phyloP scores from a whole-genome alignment of 2,329 filamentous ascomycete species.

The Aspergillus glaucus region DNA sequence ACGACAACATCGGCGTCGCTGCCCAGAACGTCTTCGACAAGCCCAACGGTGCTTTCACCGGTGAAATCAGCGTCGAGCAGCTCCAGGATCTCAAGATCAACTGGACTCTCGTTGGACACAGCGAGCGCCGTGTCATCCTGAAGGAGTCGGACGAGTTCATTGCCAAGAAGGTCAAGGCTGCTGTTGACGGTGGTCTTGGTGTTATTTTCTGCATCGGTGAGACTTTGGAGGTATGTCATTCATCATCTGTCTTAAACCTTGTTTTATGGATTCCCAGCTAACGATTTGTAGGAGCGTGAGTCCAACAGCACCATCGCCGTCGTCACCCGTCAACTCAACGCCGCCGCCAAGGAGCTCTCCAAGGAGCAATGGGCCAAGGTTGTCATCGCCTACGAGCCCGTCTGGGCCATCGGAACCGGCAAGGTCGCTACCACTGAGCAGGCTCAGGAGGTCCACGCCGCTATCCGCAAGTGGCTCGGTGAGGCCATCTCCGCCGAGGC shows the following conservation, averaged over 20 bases:
- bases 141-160: conserved; percentile 80
- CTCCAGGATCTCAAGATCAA: conserved; percentile 81
- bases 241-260: conserved; percentile 13
- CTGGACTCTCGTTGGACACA: conserved; percentile 92
- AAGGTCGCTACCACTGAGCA: conserved; percentile 85
- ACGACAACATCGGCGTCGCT: conserved; percentile 72
- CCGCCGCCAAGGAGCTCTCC: conserved; percentile 60
- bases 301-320: conserved; percentile 70
- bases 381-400: conserved; percentile 96
- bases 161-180: conserved; percentile 89
- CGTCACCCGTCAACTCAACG: conserved; percentile 70
- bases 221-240: conserved; percentile 61
- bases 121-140: conserved; percentile 85
- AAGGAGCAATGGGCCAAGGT: conserved; percentile 86
- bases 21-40: conserved; percentile 98
- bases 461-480: conserved; percentile 79
- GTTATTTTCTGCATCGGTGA: conserved; percentile 98
- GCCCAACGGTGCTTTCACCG: conserved; percentile 93
- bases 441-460: conserved; percentile 89
- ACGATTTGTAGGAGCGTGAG: conserved; percentile 62
- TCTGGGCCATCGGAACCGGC: conserved; percentile 88
- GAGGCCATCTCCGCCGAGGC: conserved; percentile 69
- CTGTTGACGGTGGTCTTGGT: conserved; percentile 74
- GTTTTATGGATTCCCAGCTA: conserved; percentile 13
- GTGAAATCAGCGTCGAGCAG: conserved; percentile 89